A percentile compares a stretch with the other conserved stretches of the same genome.
Conservation (phyloP, 495 filamentous ascomycete species). For the Lophium mytilinum region DNA sequence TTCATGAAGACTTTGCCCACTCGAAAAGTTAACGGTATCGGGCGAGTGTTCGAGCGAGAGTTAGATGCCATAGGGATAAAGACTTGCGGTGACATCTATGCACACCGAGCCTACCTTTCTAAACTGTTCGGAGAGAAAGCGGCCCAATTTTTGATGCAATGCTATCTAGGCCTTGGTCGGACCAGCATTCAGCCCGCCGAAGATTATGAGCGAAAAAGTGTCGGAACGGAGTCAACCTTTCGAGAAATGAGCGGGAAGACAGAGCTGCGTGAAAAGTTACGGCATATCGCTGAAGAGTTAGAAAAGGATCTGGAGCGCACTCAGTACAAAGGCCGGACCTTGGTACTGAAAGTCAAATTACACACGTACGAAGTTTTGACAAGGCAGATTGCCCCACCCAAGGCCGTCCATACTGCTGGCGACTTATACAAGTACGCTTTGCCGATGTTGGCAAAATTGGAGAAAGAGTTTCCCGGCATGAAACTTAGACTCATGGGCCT, state of each 20-base stretch:
- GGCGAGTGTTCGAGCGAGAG: constrained; percentile 89
- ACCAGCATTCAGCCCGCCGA: constrained; percentile 82
- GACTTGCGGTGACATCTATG: constrained; percentile 83
- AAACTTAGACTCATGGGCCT: constrained; percentile 84
- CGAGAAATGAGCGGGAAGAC: constrained; percentile 62
- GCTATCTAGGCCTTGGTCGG: constrained; percentile 80
- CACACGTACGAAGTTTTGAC: constrained; percentile 90
- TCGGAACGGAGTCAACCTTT: constrained; percentile 92
- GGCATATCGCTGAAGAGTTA: constrained; percentile 72
- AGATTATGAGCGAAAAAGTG: constrained; percentile 84
- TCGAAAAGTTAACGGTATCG: constrained; percentile 88
- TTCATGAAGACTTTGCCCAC: constrained; percentile 80
- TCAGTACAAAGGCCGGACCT: constrained; percentile 78
- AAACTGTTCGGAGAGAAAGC: constrained; percentile 87
- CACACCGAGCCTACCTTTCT: constrained; percentile 59
- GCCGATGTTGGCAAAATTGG: constrained; percentile 78
- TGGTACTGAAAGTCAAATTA: constrained; percentile 87
- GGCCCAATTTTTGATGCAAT: constrained; percentile 74
- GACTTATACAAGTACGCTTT: constrained; percentile 76
- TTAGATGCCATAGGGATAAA: constrained; percentile 79
- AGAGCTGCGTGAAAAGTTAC: constrained; percentile 68
- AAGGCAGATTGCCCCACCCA: constrained; percentile 65
- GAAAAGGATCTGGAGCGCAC: constrained; percentile 76
- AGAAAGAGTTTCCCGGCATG: constrained; percentile 75
- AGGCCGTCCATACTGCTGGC: constrained; percentile 61